A percentile compares a stretch with the other conserved stretches of the same genome.
Conservation (phyloP, 768 basidiomycete genomes). For the Clathrus columnatus region DNA sequence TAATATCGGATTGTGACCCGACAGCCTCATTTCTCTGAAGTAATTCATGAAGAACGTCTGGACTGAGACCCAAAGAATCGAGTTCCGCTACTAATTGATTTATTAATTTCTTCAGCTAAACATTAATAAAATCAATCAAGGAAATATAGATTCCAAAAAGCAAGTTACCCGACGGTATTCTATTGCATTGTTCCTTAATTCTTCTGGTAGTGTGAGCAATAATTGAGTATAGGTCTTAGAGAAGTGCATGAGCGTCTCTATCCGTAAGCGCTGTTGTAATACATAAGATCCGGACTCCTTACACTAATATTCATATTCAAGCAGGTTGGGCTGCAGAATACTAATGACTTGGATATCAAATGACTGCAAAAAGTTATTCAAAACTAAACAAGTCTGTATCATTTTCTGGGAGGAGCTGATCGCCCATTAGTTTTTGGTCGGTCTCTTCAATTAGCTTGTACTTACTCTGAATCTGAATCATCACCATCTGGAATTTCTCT, state of each 20-base stretch:
- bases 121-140: neutral
- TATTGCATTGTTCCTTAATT: slow-evolving; percentile 69
- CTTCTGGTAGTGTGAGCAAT: slow-evolving; percentile 60
- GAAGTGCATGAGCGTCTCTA: slow-evolving; percentile 53
- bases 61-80: slow-evolving; percentile 53
- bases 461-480: neutral
- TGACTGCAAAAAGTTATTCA: no score
- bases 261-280: slow-evolving; percentile 35
- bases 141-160: neutral
- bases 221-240: slow-evolving; percentile 60
- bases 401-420: no score
- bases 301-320: neutral
- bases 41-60: slow-evolving; percentile 35
- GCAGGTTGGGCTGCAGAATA: no score
- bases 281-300: neutral
- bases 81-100: slow-evolving; percentile 77
- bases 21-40: neutral
- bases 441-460: neutral
- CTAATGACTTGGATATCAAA: no score
- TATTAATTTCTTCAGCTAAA: slow-evolving; percentile 84
- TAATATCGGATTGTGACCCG: neutral
- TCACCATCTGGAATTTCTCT: neutral
- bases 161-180: slow-evolving; percentile 66
- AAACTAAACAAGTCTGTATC: no score
- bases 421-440: slow-evolving; percentile 1